Evolutionary conservation across 1,139 yeast species (phyloP).

Genomic region (Candida sanyaensis): DNA sequence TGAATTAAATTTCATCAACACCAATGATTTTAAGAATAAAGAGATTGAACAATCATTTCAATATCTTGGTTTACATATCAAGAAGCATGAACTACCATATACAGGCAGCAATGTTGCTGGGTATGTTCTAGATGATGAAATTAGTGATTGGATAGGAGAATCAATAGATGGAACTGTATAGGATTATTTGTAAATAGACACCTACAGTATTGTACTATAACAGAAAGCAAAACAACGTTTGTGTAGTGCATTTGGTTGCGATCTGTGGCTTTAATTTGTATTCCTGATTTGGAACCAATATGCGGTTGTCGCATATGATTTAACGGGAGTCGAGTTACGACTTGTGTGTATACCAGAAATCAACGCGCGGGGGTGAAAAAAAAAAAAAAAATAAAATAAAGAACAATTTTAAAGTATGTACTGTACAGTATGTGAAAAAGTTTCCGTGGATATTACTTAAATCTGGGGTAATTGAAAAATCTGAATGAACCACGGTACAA

Average conservation of each 20-base stretch:
- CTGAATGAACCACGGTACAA: background rate
- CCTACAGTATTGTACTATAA: no score
- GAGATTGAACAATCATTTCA: slow-evolving; percentile 28
- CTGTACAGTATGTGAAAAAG: background rate
- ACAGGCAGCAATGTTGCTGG: slow-evolving; percentile 50
- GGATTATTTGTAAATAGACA: background rate
- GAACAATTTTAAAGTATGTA: no score
- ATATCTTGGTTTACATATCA: slow-evolving; percentile 28
- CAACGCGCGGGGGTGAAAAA: background rate
- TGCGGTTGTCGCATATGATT: background rate
- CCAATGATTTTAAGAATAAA: slow-evolving; percentile 14
- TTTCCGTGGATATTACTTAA: slow-evolving; percentile 4
- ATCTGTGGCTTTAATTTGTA: background rate
- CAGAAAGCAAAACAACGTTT: no score
- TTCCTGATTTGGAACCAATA: background rate
- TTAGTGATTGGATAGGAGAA: slow-evolving; percentile 51
- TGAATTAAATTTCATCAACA: slow-evolving; percentile 17
- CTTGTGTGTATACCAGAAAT: background rate
- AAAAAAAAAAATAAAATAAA: background rate
- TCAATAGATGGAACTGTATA: slow-evolving; percentile 41
- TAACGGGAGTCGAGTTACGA: background rate
- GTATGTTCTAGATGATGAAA: slow-evolving; percentile 40
- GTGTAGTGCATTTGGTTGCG: no score
- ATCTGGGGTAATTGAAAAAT: slow-evolving; percentile 1
- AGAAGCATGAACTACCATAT: slow-evolving; percentile 28